Conservation (phyloP, 2,329 filamentous ascomycete species). For the Scleromitrula shiraiana region DNA sequence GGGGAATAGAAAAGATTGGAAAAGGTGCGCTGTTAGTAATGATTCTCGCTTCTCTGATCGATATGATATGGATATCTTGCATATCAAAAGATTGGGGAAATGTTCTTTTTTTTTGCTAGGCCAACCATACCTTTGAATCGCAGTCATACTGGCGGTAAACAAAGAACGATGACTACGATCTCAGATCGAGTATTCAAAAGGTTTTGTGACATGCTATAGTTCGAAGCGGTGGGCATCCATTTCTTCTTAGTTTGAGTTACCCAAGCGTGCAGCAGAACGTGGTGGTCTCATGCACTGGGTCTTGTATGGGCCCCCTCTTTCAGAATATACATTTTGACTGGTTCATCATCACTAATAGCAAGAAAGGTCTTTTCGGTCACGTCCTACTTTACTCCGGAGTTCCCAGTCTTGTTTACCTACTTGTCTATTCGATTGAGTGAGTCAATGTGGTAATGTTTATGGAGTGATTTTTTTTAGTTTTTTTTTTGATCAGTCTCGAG, state of each 20-base stretch:
- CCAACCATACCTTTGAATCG: background rate
- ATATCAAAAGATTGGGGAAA: background rate
- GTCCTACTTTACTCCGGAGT: slow-evolving; percentile 3
- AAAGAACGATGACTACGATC: slow-evolving; percentile 1
- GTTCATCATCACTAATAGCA: background rate
- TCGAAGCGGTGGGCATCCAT: background rate
- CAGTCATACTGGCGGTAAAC: slow-evolving; percentile 4
- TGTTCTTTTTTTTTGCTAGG: background rate
- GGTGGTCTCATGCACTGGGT: slow-evolving; percentile 10
- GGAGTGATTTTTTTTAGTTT: slow-evolving; percentile 5
- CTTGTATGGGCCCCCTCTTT: slow-evolving; percentile 7
- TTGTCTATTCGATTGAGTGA: slow-evolving; percentile 2
- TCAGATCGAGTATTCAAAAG: background rate
- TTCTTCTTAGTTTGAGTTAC: slow-evolving; percentile 4
- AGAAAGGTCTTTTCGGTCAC: slow-evolving; percentile 9
- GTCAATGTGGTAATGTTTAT: background rate
- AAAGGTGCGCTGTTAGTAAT: no score
- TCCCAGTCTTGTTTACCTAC: slow-evolving; percentile 4
- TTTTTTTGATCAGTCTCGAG: background rate
- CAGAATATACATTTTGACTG: background rate
- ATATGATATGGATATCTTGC: no score
- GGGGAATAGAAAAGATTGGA: no score
- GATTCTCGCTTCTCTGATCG: no score
- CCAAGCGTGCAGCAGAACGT: slow-evolving; percentile 8
- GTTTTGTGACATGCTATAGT: background rate